Conservation (phyloP, 805 yeast genomes). For the Priceomyces carsonii region DNA sequence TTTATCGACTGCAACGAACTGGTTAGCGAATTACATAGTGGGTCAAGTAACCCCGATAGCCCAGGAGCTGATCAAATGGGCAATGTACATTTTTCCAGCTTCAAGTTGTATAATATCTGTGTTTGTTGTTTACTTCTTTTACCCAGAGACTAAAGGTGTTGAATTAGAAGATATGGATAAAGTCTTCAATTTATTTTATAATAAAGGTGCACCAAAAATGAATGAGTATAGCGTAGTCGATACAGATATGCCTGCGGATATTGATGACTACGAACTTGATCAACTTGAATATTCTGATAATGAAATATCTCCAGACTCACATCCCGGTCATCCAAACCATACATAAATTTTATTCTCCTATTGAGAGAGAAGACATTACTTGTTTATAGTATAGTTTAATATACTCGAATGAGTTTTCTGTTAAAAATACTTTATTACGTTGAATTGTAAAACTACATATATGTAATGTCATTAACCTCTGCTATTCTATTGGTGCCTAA, state of each 20-base stretch:
- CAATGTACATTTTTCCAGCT: conserved; percentile 42
- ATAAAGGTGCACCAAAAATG: conserved; percentile 16
- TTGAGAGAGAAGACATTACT: not conserved
- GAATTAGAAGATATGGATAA: conserved; percentile 44
- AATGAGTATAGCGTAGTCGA: conserved; percentile 12
- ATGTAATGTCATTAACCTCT: no score
- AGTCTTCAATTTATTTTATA: conserved; percentile 36
- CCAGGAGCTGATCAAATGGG: conserved; percentile 42
- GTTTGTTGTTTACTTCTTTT: conserved; percentile 32
- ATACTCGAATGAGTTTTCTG: no score
- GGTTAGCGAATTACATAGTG: conserved; percentile 47
- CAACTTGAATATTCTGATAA: conserved; percentile 5
- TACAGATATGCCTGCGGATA: conserved; percentile 8
- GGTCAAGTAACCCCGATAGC: conserved; percentile 47
- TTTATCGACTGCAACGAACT: conserved; percentile 44
- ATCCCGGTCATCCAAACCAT: no score
- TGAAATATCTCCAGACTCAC: no score
- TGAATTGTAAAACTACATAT: no score
- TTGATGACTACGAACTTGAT: conserved; percentile 15
- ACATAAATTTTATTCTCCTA: no score
- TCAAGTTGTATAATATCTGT: conserved; percentile 36
- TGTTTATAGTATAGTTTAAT: no score
- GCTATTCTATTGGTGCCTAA: no score
- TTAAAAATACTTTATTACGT: no score
- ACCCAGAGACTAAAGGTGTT: conserved; percentile 47